Evolutionary conservation across 495 filamentous ascomycete species (phyloP).

Genomic region (Aspergillus kassunensis): DNA sequence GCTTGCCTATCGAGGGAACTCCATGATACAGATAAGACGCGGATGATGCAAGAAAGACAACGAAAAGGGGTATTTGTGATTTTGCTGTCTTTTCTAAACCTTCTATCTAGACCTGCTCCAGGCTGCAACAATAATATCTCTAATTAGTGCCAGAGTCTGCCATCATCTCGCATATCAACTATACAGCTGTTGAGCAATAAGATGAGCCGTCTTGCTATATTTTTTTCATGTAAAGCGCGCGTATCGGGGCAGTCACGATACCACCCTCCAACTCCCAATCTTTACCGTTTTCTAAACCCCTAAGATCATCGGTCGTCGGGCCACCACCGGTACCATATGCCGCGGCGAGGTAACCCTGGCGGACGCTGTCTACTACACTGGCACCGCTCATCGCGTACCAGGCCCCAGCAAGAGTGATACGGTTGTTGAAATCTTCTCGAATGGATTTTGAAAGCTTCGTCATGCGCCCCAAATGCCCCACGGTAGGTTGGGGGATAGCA

Average conservation of each 20-base stretch:
- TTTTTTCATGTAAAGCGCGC: slow-evolving; percentile 19
- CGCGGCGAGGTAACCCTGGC: slow-evolving; percentile 36
- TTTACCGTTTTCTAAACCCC: background rate
- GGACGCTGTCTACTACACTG: slow-evolving; percentile 63
- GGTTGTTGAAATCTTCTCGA: slow-evolving; percentile 52
- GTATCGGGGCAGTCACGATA: slow-evolving; percentile 29
- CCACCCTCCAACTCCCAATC: slow-evolving; percentile 31
- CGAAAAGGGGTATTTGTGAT: background rate
- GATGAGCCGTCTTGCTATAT: too few species aligned
- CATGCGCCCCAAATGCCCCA: slow-evolving; percentile 70
- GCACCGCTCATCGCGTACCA: slow-evolving; percentile 58
- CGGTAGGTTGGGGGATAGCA: slow-evolving; percentile 85
- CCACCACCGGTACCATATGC: slow-evolving; percentile 32
- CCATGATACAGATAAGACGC: background rate
- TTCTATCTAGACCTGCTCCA: too few species aligned
- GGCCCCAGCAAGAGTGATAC: slow-evolving; percentile 71
- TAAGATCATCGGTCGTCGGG: slow-evolving; percentile 21
- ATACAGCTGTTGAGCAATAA: background rate
- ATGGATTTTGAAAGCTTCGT: slow-evolving; percentile 52
- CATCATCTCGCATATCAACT: background rate
- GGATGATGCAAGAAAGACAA: background rate
- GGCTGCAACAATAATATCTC: background rate
- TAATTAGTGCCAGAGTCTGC: background rate
- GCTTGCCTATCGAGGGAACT: too few species aligned
- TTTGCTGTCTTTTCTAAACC: background rate